Percentiles rank a stretch among this genome's conserved stretches.
These are phyloP conservation scores for Colletotrichum sp. DNA, from an alignment of 2,329 filamentous ascomycete species.

Conservation along the genomic window DNA sequence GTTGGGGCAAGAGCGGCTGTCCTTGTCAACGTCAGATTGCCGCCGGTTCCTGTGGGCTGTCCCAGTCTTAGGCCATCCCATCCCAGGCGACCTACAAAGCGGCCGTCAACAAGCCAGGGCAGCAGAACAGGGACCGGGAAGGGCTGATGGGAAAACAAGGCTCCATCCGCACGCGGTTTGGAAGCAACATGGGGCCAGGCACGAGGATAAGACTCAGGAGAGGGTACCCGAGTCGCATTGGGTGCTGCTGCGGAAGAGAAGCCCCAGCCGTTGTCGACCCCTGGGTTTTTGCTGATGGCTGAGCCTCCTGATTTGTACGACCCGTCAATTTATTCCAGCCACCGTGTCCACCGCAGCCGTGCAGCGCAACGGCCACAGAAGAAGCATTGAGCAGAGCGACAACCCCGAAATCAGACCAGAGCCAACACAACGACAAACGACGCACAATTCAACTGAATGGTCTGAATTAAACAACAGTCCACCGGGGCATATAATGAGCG, in stretches of 20 bases:
- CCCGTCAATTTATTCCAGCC: slow-evolving; percentile 2
- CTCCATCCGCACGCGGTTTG: slow-evolving; percentile 18
- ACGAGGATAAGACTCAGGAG: slow-evolving; percentile 12
- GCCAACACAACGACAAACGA: neutral
- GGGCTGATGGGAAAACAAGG: slow-evolving; percentile 2
- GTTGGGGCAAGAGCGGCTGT: slow-evolving; percentile 1
- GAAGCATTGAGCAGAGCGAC: neutral
- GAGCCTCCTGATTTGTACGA: neutral
- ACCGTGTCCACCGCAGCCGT: slow-evolving; percentile 9
- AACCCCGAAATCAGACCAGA: neutral
- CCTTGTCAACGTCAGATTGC: slow-evolving; percentile 20
- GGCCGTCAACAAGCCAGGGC: neutral
- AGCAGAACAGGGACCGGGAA: neutral
- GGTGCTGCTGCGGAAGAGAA: neutral
- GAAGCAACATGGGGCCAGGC: slow-evolving; percentile 13
- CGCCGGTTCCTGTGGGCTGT: slow-evolving; percentile 6
- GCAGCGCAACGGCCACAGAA: neutral
- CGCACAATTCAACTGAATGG: neutral
- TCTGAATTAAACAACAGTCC: neutral
- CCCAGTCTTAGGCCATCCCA: neutral
- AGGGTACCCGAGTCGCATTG: slow-evolving; percentile 14
- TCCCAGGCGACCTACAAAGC: neutral
- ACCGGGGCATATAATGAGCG: neutral
- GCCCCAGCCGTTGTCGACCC: neutral
- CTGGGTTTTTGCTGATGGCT: neutral